Conservation (phyloP, 768 basidiomycete species). For the Leccinum ochraceum region DNA sequence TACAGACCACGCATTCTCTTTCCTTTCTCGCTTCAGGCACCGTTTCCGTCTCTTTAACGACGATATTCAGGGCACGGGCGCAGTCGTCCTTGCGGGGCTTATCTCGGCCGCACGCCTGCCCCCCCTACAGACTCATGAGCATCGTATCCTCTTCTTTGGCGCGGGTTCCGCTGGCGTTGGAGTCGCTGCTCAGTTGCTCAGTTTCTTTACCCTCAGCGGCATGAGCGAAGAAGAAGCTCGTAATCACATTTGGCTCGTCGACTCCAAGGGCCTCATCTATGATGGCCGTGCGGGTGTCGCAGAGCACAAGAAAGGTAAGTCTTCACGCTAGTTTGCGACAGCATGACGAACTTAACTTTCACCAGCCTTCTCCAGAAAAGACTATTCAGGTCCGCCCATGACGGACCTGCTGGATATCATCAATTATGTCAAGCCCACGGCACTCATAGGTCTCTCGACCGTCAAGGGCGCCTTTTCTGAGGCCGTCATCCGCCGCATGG, state of each 20-base stretch:
- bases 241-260: conserved; percentile 76
- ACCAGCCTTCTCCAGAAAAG: conserved; percentile 77
- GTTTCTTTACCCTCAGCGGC: conserved; percentile 85
- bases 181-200: conserved; percentile 84
- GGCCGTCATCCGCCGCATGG: conserved; percentile 74
- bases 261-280: conserved; percentile 85
- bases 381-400: conserved; percentile 77
- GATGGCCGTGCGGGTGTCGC: conserved; percentile 70
- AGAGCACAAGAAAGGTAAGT: conserved; percentile 80
- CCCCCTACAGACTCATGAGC: conserved; percentile 62
- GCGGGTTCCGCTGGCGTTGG: conserved; percentile 93
- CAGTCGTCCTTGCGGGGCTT: conserved; percentile 89
- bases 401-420: conserved; percentile 76
- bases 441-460: conserved; percentile 88
- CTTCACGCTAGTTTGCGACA: neutral
- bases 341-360: neutral
- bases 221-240: conserved; percentile 77
- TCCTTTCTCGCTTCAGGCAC: conserved; percentile 73
- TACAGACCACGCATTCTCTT: conserved; percentile 87
- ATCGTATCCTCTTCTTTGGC: conserved; percentile 90
- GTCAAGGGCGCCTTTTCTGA: conserved; percentile 78
- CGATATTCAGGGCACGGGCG: conserved; percentile 90
- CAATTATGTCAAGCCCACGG: conserved; percentile 82
- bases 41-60: conserved; percentile 86
- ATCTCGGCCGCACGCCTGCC: conserved; percentile 83